Evolutionary conservation across 768 basidiomycete genomes (phyloP).

Genomic region (Auricularia sp.): DNA sequence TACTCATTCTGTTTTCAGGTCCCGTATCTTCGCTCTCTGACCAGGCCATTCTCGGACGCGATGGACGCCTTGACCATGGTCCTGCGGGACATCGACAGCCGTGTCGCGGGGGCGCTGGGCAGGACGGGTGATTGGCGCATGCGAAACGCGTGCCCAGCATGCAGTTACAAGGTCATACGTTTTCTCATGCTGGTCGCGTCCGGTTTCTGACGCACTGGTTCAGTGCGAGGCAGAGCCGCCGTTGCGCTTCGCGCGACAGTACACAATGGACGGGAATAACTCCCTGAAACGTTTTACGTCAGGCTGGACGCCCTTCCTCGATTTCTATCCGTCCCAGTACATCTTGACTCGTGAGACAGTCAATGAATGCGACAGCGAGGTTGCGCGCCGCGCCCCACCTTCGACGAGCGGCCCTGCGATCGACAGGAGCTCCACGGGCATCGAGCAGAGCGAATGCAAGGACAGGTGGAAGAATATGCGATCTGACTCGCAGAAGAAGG

Average conservation of each 20-base stretch:
- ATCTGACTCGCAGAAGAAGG: neutral
- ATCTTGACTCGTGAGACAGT: neutral
- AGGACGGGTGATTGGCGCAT: neutral
- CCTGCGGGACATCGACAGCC: neutral
- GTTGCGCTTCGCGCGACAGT: constrained; percentile 13
- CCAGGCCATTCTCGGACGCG: neutral
- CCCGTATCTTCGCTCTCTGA: neutral
- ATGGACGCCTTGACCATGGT: neutral
- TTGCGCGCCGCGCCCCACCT: neutral
- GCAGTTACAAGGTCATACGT: neutral
- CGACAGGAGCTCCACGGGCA: neutral
- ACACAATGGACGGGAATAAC: constrained; percentile 14
- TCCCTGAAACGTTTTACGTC: constrained; percentile 6
- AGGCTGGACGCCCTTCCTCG: neutral
- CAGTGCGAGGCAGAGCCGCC: constrained; percentile 9
- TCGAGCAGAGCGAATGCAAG: neutral
- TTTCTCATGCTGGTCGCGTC: neutral
- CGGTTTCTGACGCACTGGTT: neutral
- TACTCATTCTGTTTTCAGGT: neutral
- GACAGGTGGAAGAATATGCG: neutral
- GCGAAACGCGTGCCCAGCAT: neutral
- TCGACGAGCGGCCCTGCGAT: neutral
- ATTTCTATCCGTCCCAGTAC: neutral
- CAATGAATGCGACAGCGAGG: neutral
- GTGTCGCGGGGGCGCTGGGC: neutral